A percentile compares a stretch with the other conserved stretches of the same genome.
Conservation (phyloP, 2,329 filamentous ascomycete genomes). For the Colletotrichum sp. region DNA sequence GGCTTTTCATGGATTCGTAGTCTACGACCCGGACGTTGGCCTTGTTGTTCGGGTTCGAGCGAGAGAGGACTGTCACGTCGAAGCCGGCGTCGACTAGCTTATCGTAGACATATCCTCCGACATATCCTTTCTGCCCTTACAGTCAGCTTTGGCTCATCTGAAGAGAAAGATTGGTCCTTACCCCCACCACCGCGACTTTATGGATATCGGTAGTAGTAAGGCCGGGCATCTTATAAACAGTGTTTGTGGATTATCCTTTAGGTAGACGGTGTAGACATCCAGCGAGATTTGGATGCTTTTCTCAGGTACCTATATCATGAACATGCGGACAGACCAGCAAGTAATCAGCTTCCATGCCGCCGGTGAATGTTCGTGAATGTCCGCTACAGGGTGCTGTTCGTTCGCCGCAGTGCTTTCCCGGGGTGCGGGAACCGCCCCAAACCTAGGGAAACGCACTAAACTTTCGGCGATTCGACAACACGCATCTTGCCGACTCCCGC, state of each 20-base stretch:
- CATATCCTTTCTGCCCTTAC: not conserved
- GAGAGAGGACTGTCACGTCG: conserved; percentile 44
- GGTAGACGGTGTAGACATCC: not conserved
- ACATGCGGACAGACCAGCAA: accelerated
- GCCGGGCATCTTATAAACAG: not conserved
- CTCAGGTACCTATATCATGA: not conserved
- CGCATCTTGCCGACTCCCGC: not conserved
- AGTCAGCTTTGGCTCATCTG: not conserved
- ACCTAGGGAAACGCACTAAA: not conserved
- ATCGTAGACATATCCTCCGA: not conserved
- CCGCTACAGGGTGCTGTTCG: not conserved
- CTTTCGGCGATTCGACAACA: not conserved
- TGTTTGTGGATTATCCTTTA: not conserved
- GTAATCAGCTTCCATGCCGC: accelerated
- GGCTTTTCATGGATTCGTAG: conserved; percentile 40
- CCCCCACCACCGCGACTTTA: not conserved
- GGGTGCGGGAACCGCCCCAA: not conserved
- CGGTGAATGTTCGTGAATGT: not conserved
- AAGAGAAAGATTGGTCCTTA: not conserved
- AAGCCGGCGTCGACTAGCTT: conserved; percentile 24
- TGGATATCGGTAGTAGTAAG: not conserved
- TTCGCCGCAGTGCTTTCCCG: not conserved
- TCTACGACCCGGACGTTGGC: conserved; percentile 37
- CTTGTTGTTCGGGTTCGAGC: conserved; percentile 32
- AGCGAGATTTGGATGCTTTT: accelerated